A percentile compares a stretch with the other conserved stretches of the same genome.
Conservation (phyloP, 2,329 filamentous ascomycete species). For the Fusarium setosum region DNA sequence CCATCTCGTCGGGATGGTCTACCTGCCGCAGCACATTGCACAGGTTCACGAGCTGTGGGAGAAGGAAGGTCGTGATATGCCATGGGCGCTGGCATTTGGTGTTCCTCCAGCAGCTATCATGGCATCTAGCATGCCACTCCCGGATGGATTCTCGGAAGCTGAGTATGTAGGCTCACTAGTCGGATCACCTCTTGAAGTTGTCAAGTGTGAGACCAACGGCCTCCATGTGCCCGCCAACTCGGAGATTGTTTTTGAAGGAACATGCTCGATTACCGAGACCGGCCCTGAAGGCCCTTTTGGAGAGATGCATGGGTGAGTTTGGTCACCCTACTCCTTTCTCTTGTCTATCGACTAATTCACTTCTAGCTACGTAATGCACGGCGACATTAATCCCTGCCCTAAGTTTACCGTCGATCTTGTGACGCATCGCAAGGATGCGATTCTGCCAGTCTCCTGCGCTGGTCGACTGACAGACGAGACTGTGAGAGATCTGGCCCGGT, state of each 20-base stretch:
- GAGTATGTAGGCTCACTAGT: conserved; percentile 60
- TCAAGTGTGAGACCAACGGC: conserved; percentile 64
- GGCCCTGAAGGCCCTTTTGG: conserved; percentile 24
- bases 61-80: conserved; percentile 55
- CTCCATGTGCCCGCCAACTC: conserved; percentile 60
- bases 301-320: conserved; percentile 45
- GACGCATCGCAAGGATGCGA: conserved; percentile 22
- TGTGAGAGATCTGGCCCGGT: neutral
- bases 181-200: conserved; percentile 57
- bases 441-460: conserved; percentile 20
- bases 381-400: conserved; percentile 10
- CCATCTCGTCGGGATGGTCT: conserved; percentile 55
- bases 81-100: conserved; percentile 60
- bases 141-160: conserved; percentile 59
- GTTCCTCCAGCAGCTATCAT: conserved; percentile 63
- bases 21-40: conserved; percentile 58
- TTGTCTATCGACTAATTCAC: neutral
- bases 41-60: conserved; percentile 61
- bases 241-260: conserved; percentile 64
- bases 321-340: too few relatives aligned
- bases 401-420: conserved; percentile 18
- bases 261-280: conserved; percentile 55
- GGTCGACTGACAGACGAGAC: conserved; percentile 27
- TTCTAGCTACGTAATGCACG: conserved; percentile 23
- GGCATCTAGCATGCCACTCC: conserved; percentile 61